A percentile compares a stretch with the other conserved stretches of the same genome.
phyloP scores from a whole-genome alignment of 768 basidiomycete species.

The Trametes cubensis region DNA sequence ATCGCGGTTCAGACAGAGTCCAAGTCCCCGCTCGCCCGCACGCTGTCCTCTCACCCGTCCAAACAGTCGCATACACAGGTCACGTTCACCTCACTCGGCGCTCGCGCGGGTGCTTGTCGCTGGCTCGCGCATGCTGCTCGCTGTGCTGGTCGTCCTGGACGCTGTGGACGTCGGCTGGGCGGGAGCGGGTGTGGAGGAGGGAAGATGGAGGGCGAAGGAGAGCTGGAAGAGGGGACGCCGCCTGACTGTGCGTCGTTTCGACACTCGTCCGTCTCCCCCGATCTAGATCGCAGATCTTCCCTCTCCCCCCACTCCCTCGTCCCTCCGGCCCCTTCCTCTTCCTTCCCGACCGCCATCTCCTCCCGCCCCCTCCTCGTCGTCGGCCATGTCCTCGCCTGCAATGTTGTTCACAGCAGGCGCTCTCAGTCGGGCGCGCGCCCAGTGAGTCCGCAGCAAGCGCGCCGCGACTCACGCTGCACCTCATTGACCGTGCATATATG shows the following conservation, averaged over 20 bases:
- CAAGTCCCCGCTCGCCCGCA: neutral
- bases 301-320: neutral
- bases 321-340: neutral
- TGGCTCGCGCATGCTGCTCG: neutral
- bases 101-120: neutral
- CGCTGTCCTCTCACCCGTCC: neutral
- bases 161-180: neutral
- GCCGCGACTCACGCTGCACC: no score
- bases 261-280: conserved; percentile 8
- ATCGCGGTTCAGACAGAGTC: conserved; percentile 15
- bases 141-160: neutral
- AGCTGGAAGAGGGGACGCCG: conserved; percentile 3
- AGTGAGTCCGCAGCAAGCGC: no score
- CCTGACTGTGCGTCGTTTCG: conserved; percentile 6
- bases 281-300: conserved; percentile 13
- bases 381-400: neutral
- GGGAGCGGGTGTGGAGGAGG: neutral
- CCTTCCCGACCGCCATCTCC: neutral
- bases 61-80: conserved; percentile 19
- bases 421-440: neutral
- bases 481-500: no score
- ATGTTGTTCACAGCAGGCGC: neutral
- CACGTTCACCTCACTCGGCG: conserved; percentile 2
- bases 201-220: neutral
- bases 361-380: neutral